Evolutionary conservation across 139 green algal genomes (phyloP), one percentile per base, ranked within the genome.

Genomic region (Chloropicon primus): DNA sequence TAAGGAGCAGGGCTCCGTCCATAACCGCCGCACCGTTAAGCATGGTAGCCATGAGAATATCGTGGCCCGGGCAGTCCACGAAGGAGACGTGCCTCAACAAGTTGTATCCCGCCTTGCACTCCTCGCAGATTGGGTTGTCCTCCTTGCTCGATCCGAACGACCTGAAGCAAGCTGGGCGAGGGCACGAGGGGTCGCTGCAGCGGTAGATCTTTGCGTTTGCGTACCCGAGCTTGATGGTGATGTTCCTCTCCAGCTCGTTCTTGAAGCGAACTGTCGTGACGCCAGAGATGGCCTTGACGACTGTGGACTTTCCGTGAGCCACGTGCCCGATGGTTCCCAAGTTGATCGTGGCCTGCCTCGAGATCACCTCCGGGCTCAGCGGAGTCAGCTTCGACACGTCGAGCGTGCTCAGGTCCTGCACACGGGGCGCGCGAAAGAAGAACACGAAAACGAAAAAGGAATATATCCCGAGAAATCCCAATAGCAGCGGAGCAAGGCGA

Each of bases 31-130:
- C 96, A 24, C 96, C 96, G 88, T 99, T 99, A 23, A 99, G 91
- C 96, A 99, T 99, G 80, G 96, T 99, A 10, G 96, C 96, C 96
- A 99, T 99, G 71, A 99, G 93, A 92, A 99, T 99, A 87, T 99
- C 96, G 89, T 99, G 96, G 10, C 95, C 92, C 26, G 96, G 96
- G 86, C 96, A 99, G 81, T 99, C 96, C 25, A 99, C 96, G 81
- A 99, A 99, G 0, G 91, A 97, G 1, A 99, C 94, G 80, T 99
- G 96, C 41, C 96, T 86, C 53, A 95, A 74, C 21, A 99, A 88
- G 82, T 97, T n/a, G n/a, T n/a, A n/a, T n/a, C n/a, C 86, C 94
- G 98, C 98, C 77, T 82, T 83, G 73, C 83, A 81, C 81, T 95
- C 88, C 24, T 94, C 84, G 80, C 92, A 96, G 21, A 83, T 73